Evolutionary conservation across 2,329 filamentous ascomycete species (phyloP), one percentile per base, ranked within the genome.

Genomic region (Epichloe festucae): DNA sequence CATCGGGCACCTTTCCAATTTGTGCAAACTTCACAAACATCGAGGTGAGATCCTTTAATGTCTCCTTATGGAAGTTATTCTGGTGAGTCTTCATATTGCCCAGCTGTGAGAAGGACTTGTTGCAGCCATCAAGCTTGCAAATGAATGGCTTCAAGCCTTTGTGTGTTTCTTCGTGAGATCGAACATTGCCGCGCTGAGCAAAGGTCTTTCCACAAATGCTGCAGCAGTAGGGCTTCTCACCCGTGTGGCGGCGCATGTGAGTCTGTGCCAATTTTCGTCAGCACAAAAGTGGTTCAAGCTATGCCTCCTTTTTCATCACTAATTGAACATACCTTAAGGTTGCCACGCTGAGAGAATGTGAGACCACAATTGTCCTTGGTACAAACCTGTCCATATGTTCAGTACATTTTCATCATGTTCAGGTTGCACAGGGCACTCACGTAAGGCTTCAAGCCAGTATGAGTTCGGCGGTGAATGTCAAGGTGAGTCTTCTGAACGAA

Each of bases 71-170:
- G 65, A 95, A 96, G 63, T 90, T 91, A 71, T 96, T 96, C 68
- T 95, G 89, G 63, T 97, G 91, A 2, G 85, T 87, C 84, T 97
- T 97, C 58, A 96, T 78, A 63, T 96, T 96, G 8, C 91, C 91
- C 1, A 91, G 78, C 59, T 94, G 87, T 0, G 88, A 94, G 64
- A 96, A 96, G 43, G 83, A 77, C 71, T 95, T 96, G 55, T 82
- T 81, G 70, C 91, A 97, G 54, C 81, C 77, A 59, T 95, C 89
- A 7, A 96, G 75, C 54, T 78, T 81, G 69, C 91, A 97, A 34
- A 80, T 78, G 64, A 85, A 95, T 1, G 84, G 86, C 68, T 93
- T 94, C 39, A 79, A 75, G 45, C 83, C 77, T 54, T 82, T 76
- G 67, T 95, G 90, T 2, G 87, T 88, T 60, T 86, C 85, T 70